Base-by-base conservation (phyloP, 78 protist genomes). In the Cyanophora paradoxa region DNA sequence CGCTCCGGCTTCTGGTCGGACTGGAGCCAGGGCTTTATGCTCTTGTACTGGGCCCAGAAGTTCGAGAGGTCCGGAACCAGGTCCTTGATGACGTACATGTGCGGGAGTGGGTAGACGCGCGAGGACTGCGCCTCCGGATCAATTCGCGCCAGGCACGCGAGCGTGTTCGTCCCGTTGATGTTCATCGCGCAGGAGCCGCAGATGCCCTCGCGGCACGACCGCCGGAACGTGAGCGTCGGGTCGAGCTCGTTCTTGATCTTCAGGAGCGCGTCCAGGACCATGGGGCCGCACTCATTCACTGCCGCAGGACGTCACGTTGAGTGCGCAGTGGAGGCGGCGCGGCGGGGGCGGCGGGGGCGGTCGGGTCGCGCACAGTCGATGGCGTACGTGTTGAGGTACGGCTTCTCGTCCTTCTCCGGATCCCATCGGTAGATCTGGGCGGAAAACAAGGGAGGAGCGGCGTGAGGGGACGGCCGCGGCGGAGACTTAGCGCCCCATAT, bases 121-220 rank as follows among this genome's bases (percentile, higher is more conserved):
- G 40, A 44, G 8, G 70, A 44, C 50, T 50, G 36, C 34, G 61
- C 19, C 19, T 0, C 33, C 30, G 33, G 24, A 17, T 39, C 10
- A 44, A 74, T 73, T 7, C 40, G 31, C 33, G 65, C 65, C 20
- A 80, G 69, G 79, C 85, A 80, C 40, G 85, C 82, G n/a, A 80
- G 69, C 14, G 72, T 73, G 77, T 80, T 80, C 8, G 67, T 14
- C 19, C 85, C 85, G 68, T 80, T 42, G 40, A 80, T 73, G 66
- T 80, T 80, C 85, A 80, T 80, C 22, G 85, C 68, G 56, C 85
- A 80, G 26, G 79, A 73, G 37, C 85, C 85, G 59, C 85, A 80
- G 75, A 80, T 80, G 13, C 85, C 85, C 73, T 79, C 84, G 37
- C 85, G 78, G 79, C 85, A 80, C 16, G 85, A 80, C 13, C 85